Evolutionary conservation across 768 basidiomycete species (phyloP).

Genomic region (Lactifluus echinatus): DNA sequence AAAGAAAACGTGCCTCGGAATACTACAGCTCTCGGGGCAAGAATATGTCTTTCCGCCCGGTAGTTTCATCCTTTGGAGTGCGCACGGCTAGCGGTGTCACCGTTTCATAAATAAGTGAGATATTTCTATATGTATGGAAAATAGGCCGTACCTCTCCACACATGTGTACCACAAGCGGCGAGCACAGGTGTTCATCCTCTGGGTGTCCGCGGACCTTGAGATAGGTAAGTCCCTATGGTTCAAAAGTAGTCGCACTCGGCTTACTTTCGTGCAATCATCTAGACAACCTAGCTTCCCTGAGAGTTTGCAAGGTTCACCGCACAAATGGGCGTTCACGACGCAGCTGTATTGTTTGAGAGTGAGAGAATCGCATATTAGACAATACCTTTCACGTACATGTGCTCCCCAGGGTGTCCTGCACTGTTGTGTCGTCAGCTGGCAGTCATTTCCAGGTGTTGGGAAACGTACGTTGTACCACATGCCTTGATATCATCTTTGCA

Average conservation of each 20-base stretch:
- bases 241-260: background rate
- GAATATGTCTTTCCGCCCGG: constrained; percentile 5
- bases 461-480: constrained; percentile 43
- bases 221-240: background rate
- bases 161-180: constrained; percentile 42
- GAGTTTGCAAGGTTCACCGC: constrained; percentile 43
- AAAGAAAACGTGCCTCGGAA: constrained; percentile 5
- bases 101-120: background rate
- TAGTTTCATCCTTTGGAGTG: constrained; percentile 5
- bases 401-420: constrained; percentile 49
- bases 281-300: constrained; percentile 43
- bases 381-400: constrained; percentile 35
- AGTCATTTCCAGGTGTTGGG: background rate
- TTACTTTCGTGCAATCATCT: constrained; percentile 44
- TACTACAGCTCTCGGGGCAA: constrained; percentile 8
- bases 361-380: background rate
- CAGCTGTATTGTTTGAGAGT: constrained; percentile 34
- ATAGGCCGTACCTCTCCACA: constrained; percentile 47
- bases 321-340: constrained; percentile 40
- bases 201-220: constrained; percentile 39
- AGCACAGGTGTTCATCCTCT: constrained; percentile 45
- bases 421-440: constrained; percentile 24
- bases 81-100: constrained; percentile 7
- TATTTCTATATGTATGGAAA: too few species aligned
- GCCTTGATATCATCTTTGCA: constrained; percentile 27